Evolutionary conservation across 805 yeast species (phyloP).

Genomic region (Candida golubevii): DNA sequence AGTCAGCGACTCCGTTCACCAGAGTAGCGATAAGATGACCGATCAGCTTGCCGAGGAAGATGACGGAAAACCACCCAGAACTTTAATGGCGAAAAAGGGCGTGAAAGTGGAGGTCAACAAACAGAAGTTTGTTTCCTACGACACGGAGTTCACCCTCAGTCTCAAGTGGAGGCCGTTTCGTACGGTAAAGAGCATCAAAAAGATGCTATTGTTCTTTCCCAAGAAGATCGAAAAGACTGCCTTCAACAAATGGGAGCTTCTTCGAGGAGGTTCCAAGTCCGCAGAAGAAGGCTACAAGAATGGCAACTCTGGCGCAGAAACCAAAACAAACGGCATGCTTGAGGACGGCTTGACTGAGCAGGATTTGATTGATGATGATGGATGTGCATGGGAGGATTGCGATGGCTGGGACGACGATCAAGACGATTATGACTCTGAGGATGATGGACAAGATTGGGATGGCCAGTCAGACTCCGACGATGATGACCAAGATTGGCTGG

Average conservation of each 20-base stretch:
- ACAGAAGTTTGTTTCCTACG: slow-evolving; percentile 1
- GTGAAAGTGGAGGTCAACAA: slow-evolving; percentile 5
- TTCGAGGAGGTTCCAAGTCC: not conserved
- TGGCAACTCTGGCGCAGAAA: not conserved
- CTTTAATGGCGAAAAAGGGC: slow-evolving; percentile 1
- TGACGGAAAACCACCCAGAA: not conserved
- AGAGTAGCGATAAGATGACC: not conserved
- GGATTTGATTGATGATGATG: not conserved
- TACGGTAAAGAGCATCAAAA: slow-evolving; percentile 10
- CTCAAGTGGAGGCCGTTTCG: slow-evolving; percentile 11
- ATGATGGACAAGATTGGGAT: not conserved
- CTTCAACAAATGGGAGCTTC: slow-evolving; percentile 3
- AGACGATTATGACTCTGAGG: not conserved
- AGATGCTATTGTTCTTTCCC: slow-evolving; percentile 10
- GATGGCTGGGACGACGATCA: not conserved
- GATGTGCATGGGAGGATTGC: not conserved
- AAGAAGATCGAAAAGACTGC: slow-evolving; percentile 5
- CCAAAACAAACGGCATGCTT: no score
- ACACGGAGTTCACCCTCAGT: slow-evolving; percentile 12
- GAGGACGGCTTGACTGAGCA: not conserved
- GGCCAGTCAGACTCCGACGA: not conserved
- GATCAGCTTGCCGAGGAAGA: not conserved
- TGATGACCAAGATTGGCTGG: not conserved
- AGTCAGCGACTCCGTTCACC: not conserved
- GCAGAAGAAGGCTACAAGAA: not conserved